A percentile compares a stretch with the other conserved stretches of the same genome.
Conservation (phyloP, 768 basidiomycete genomes). For the Rhodotorula paludigena region DNA sequence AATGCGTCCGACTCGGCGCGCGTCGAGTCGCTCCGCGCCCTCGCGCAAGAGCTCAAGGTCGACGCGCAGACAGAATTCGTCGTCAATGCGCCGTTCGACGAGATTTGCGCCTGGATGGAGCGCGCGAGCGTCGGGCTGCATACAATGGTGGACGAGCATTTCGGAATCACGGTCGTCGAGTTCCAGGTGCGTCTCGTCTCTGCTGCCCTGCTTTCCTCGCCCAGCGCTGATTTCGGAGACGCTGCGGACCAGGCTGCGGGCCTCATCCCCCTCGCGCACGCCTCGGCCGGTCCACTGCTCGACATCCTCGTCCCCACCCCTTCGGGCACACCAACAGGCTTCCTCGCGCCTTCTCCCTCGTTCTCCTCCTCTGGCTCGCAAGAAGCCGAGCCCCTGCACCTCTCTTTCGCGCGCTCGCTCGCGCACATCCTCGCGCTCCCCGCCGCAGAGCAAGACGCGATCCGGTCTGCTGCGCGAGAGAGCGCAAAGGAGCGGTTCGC, state of each 20-base stretch:
- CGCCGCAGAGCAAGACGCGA: conserved; percentile 58
- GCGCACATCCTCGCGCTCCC: conserved; percentile 58
- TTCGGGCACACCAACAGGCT: conserved; percentile 54
- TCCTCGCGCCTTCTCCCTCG: conserved; percentile 61
- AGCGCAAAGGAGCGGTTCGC: conserved; percentile 69
- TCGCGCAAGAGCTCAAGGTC: conserved; percentile 63
- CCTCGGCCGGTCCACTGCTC: conserved; percentile 81
- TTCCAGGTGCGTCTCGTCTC: conserved; percentile 67
- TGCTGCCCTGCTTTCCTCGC: neutral
- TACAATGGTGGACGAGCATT: conserved; percentile 98
- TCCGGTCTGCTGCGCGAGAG: conserved; percentile 64
- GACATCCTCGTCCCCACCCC: conserved; percentile 78
- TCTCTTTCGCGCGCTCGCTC: conserved; percentile 6
- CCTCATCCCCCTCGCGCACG: conserved; percentile 82
- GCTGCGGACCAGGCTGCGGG: conserved; percentile 71
- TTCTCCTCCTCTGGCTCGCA: conserved; percentile 42
- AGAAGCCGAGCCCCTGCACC: no score
- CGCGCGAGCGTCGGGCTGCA: conserved; percentile 77
- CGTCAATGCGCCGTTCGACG: conserved; percentile 73
- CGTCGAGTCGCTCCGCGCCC: conserved; percentile 57
- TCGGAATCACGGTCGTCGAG: conserved; percentile 96
- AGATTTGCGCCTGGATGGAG: conserved; percentile 66
- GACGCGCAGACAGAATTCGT: conserved; percentile 60
- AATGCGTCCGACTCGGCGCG: conserved; percentile 68
- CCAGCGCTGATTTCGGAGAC: neutral